phyloP scores from a whole-genome alignment of 805 yeast species.

The Yueomyces sp. region DNA sequence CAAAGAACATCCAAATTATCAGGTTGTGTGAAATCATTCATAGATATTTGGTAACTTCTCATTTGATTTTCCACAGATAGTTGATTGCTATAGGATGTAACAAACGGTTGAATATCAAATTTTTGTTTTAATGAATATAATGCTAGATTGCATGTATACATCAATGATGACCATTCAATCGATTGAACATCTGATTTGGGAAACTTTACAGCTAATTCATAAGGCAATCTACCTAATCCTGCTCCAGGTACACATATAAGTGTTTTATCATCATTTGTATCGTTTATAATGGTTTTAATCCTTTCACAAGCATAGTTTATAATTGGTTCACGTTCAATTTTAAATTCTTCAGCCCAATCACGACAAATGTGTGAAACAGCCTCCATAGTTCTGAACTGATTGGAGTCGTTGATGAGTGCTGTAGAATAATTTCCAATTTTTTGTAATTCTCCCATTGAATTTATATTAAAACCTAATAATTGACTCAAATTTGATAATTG shows the following conservation, averaged over 20 bases:
- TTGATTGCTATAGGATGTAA: constrained; percentile 63
- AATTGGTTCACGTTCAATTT: constrained; percentile 39
- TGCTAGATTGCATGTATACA: constrained; percentile 58
- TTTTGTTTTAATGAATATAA: constrained; percentile 26
- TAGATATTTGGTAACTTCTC: constrained; percentile 25
- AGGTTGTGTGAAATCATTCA: constrained; percentile 27
- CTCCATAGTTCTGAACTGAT: constrained; percentile 41
- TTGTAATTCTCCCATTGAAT: constrained; percentile 1
- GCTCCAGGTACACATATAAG: constrained; percentile 73
- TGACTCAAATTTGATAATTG: constrained; percentile 30
- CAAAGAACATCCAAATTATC: constrained; percentile 33
- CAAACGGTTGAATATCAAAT: constrained; percentile 32
- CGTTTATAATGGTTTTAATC: constrained; percentile 23
- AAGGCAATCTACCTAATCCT: constrained; percentile 71
- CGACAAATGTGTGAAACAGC: constrained; percentile 62
- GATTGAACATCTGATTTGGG: constrained; percentile 45
- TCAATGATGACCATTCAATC: constrained; percentile 61
- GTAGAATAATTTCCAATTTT: background rate
- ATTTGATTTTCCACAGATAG: constrained; percentile 34
- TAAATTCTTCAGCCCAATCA: constrained; percentile 54
- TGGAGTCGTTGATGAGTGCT: constrained; percentile 2
- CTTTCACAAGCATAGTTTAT: constrained; percentile 36
- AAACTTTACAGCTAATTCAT: constrained; percentile 34
- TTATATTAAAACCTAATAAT: constrained; percentile 17
- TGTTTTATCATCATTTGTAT: constrained; percentile 25